A percentile compares a stretch with the other conserved stretches of the same genome.
These are phyloP conservation scores for Candida suzukii DNA, from an alignment of 805 yeast species.

Conservation along the genomic window DNA sequence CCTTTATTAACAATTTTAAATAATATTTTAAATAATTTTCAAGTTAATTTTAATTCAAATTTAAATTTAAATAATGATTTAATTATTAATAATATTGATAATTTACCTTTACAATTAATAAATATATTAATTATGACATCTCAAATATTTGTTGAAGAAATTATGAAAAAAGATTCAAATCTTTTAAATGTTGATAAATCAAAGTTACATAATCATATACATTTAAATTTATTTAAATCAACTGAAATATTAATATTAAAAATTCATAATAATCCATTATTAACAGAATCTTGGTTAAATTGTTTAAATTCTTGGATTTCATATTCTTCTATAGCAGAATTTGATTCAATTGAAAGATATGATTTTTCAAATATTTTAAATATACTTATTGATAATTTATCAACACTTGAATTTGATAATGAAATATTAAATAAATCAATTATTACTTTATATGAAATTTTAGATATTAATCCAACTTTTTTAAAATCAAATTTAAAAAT, in stretches of 20 bases:
- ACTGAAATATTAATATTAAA: slow-evolving; percentile 19
- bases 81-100: background rate
- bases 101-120: slow-evolving; percentile 4
- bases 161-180: slow-evolving; percentile 27
- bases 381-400: slow-evolving; percentile 7
- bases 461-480: slow-evolving; percentile 39
- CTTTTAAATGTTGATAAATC: slow-evolving; percentile 14
- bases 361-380: slow-evolving; percentile 14
- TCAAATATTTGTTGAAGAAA: slow-evolving; percentile 46
- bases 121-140: slow-evolving; percentile 26
- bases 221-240: slow-evolving; percentile 25
- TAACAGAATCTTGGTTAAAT: slow-evolving; percentile 18
- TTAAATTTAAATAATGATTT: too few species aligned
- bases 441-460: slow-evolving; percentile 33
- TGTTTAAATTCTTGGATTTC: slow-evolving; percentile 29
- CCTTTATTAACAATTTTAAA: slow-evolving; percentile 26
- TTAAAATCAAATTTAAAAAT: slow-evolving; percentile 25
- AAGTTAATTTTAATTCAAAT: too few species aligned
- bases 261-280: background rate
- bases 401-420: background rate
- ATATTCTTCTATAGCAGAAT: slow-evolving; percentile 31
- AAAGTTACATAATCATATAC: slow-evolving; percentile 32
- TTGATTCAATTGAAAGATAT: slow-evolving; percentile 21
- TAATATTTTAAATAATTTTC: background rate
- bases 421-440: slow-evolving; percentile 15